Base-by-base conservation (phyloP, 2,329 filamentous ascomycete species). In the Karstenula rhodostoma region DNA sequence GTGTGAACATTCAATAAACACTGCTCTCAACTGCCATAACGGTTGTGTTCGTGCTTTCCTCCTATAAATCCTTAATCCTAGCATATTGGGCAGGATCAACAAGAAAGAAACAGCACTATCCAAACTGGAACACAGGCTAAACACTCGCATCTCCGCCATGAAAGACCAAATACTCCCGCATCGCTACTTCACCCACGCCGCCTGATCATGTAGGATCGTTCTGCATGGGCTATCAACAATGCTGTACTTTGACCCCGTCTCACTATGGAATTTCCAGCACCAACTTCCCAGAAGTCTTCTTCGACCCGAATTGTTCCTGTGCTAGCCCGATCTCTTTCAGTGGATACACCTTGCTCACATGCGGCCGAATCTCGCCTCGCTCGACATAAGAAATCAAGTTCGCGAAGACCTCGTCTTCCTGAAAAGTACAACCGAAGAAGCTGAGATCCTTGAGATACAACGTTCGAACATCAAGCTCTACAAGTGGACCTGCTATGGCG, bases 361-460 rank as follows among this genome's bases (percentile, higher is more conserved):
- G 56, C n/a, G 59, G 57, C 27, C 49, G 50, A 15, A 64, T 64
- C 40, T 62, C 57, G 2, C 53, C 62, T 6, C 27, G 44, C 53
- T 64, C 62, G 29, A 64, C 62, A 46, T 64, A 64, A 19, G 43
- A 48, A 25, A 64, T 46, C 2, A 64, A 46, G 27, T 64, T 64
- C 1, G 53, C 27, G 29, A 64, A 64, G 12, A 64, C 59, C 23
- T 49, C 59, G 6, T 60, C 49, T 13, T 64, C 59, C 44, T 62
- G 62, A 15, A 62, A 62, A 29, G 62, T 62, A 25, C 62, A 64
- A 3, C 62, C 62, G 27, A 62, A 60, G 47, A 64, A 64, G 42
- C 62, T 62, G 9, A 64, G 19, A 49, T 64, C 57, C 47, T 64
- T 64, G 7, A 62, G 27, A 33, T 62, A 64, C 12, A 64, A 22